These are phyloP conservation scores for Penicillium egyptiacum DNA, from an alignment of 495 filamentous ascomycete species.

Conservation along the genomic window DNA sequence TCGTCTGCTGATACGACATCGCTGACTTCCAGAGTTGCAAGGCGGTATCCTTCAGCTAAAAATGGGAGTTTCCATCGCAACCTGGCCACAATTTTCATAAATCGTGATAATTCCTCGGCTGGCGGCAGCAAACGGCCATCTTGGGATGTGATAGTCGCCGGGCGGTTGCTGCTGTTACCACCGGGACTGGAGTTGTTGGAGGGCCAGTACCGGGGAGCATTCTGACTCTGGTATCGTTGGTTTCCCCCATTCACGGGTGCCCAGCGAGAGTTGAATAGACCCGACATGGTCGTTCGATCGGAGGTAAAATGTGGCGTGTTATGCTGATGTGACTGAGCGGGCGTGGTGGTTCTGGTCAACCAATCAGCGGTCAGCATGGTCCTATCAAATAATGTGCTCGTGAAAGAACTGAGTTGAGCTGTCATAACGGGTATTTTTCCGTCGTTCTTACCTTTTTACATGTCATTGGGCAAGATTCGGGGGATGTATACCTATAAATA, in stretches of 20 bases:
- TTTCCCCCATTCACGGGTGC: conserved; percentile 21
- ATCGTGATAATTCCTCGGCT: conserved; percentile 50
- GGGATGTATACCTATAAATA: background rate
- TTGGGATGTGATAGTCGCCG: conserved; percentile 12
- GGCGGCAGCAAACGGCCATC: conserved; percentile 24
- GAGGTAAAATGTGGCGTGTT: background rate
- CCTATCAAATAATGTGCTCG: background rate
- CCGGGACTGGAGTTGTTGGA: background rate
- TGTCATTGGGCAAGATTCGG: background rate
- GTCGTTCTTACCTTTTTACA: background rate
- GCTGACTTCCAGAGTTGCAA: conserved; percentile 36
- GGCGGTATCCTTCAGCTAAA: conserved; percentile 52
- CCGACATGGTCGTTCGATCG: conserved; percentile 21
- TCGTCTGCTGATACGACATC: conserved; percentile 15
- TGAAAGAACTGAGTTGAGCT: background rate
- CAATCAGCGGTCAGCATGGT: conserved; percentile 3
- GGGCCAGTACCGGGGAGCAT: background rate
- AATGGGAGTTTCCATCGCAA: conserved; percentile 62
- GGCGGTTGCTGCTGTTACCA: conserved; percentile 19
- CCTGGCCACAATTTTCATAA: conserved; percentile 55
- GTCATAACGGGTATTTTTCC: too few species aligned
- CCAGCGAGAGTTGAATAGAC: conserved; percentile 35
- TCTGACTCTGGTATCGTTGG: background rate
- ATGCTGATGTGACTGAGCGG: background rate
- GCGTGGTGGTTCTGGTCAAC: background rate